Base-by-base conservation (phyloP, 2,329 filamentous ascomycete genomes). In the Exophiala spinifera region DNA sequence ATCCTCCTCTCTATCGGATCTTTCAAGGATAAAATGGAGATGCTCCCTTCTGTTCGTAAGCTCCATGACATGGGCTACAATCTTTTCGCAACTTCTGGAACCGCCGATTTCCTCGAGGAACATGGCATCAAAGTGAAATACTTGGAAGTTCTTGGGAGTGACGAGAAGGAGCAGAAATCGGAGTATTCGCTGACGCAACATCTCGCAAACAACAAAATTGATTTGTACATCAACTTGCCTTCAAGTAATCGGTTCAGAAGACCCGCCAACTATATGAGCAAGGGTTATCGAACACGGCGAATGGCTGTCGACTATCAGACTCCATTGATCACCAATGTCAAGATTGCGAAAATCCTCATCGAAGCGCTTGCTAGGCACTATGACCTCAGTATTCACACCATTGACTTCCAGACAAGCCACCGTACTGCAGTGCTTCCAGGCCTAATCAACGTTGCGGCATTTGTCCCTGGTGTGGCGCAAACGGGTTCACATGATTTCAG, bases 221-320 rank as follows among this genome's bases (percentile, higher is more conserved):
- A 97, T 71, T 77, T 99, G 57, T 99, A 99, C 78, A 96, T 99
- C 84, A 99, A 99, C 74, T 74, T 99, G 73, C 94, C 94, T n/a
- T 97, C 94, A 11, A 96, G 84, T 82, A 99, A 99, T 79, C 89
- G 91, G 72, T 99, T 95, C 80, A 85, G 94, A 65, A 86, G 94
- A 63, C 94, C 94, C 28, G 94, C 94, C 66, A 99, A 91, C 78
- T 99, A 97, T 76, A 95, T 99, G 87, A 95, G 89, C 74, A 94
- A 94, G 76, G 94, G 94, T 57, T 99, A 99, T 76, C 87, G 89
- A 68, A 97, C 94, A 52, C 85, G 94, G 71, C 86, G 94, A 72
- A 96, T 99, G 91, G 94, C 94, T 33, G 94, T 99, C 39, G 94
- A 96, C 74, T 89, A 96, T 76, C 92, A 97, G 76, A 95, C 94